Base-by-base conservation (phyloP, 495 filamentous ascomycete species). In the Talaromyces trachyspermus region DNA sequence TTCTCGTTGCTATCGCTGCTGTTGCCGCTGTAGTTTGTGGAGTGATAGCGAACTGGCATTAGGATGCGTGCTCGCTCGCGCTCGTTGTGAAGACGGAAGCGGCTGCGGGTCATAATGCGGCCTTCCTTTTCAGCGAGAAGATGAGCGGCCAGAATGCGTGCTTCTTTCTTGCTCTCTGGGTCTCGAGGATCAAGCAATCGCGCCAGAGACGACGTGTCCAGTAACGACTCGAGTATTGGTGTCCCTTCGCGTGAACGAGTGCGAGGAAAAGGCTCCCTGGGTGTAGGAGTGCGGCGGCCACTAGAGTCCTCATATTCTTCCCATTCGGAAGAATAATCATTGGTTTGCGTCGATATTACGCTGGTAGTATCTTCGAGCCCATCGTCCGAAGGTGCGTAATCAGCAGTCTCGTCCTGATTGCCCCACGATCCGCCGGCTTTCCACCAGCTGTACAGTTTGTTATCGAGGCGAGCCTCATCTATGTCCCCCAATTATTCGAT, bases 131-230 rank as follows among this genome's bases (percentile, higher is more conserved):
- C 66, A 42, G 77, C 78, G 14, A 71, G 65, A 10, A 98, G 76
- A 60, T 91, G 91, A 2, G 86, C 84, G 10, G 91, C 84, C 2
- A 97, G 76, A 8, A 91, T 75, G 24, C 78, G 77, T 2, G 94
- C 92, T 61, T 95, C 86, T 27, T 86, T 77, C 29, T 81, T 77
- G 45, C 90, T 83, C 46, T 90, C 85, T 0, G 79, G 71, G 32
- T 78, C 85, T 39, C 80, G 79, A 0, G 94, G 94, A 54, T 95
- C 76, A 2, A 98, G 81, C 0, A 97, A 79, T n/a, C 77, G 74
- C 6, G 91, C 85, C 9, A 98, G 76, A 42, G 83, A 79, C 20
- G 68, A 57, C 29, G 83, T 68, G 42, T 84, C 80, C n/a, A 89
- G 65, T 10, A 79, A 69, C 4, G 75, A 71, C 46, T 90, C 86